Evolutionary conservation across 192 early-diverging fungal species (phyloP).

Genomic region (Powellomyces hirtus): DNA sequence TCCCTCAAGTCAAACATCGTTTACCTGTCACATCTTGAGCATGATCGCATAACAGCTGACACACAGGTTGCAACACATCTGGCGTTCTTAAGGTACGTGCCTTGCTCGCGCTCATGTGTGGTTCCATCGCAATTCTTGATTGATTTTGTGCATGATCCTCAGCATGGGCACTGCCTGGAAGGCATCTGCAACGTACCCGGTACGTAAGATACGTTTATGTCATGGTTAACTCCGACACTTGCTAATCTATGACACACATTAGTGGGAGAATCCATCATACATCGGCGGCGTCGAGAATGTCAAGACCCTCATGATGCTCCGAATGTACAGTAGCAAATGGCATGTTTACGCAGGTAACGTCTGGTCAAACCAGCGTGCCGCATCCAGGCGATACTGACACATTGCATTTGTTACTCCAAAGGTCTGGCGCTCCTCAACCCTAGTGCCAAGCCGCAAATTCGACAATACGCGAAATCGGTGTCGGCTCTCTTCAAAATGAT

Average conservation of each 20-base stretch:
- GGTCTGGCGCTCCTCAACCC: constrained; percentile 93
- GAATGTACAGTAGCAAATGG: constrained; percentile 96
- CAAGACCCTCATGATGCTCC: constrained; percentile 88
- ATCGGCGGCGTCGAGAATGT: constrained; percentile 97
- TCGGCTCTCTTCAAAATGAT: constrained; percentile 92
- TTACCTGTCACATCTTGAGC: constrained; percentile 75
- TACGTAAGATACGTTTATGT: constrained; percentile 35
- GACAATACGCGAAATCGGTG: constrained; percentile 85
- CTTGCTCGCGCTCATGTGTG: background rate
- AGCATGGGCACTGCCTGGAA: constrained; percentile 96
- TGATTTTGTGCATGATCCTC: too few species aligned
- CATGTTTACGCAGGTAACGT: constrained; percentile 94
- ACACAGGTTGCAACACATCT: constrained; percentile 97
- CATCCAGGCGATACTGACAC: too few species aligned
- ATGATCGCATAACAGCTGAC: constrained; percentile 95
- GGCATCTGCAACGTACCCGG: constrained; percentile 72
- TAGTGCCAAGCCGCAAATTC: constrained; percentile 76
- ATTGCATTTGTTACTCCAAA: too few species aligned
- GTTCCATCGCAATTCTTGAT: background rate
- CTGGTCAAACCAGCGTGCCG: too few species aligned
- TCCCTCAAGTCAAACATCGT: constrained; percentile 84
- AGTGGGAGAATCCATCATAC: constrained; percentile 86
- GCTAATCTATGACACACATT: background rate
- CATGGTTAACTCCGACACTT: background rate
- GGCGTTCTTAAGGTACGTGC: constrained; percentile 74